Evolutionary conservation across 1,139 yeast genomes (phyloP).

Genomic region (Pichia norvegensis): DNA sequence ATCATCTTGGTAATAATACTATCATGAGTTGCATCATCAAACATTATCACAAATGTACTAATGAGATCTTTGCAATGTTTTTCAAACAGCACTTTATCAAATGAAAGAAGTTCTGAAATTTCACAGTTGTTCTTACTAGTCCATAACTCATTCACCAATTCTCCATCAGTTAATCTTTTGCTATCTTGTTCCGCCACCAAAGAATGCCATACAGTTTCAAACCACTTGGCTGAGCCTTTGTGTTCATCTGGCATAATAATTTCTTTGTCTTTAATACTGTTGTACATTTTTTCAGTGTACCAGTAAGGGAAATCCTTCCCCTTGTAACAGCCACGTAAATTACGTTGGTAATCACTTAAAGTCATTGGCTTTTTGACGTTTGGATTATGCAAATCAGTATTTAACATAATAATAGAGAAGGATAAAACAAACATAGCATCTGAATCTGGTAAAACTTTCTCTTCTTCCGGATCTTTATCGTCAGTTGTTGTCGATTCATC

Average conservation of each 20-base stretch:
- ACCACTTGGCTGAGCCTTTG: constrained; percentile 75
- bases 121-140: constrained; percentile 22
- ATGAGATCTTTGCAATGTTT: constrained; percentile 54
- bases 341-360: constrained; percentile 68
- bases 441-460: constrained; percentile 53
- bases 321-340: constrained; percentile 73
- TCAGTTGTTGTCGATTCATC: constrained; percentile 12
- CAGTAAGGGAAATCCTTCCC: constrained; percentile 76
- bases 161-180: constrained; percentile 20
- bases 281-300: constrained; percentile 75
- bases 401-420: constrained; percentile 68
- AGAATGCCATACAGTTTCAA: constrained; percentile 90
- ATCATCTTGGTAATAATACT: constrained; percentile 80
- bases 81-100: constrained; percentile 66
- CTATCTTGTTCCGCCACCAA: constrained; percentile 49
- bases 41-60: constrained; percentile 65
- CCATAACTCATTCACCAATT: constrained; percentile 19
- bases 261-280: constrained; percentile 75
- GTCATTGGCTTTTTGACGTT: constrained; percentile 84
- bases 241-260: constrained; percentile 98
- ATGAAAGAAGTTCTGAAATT: constrained; percentile 32
- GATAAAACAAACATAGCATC: constrained; percentile 69
- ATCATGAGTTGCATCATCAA: constrained; percentile 85
- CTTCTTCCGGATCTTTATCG: constrained; percentile 19
- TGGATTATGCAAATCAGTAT: constrained; percentile 74